A percentile compares a stretch with the other conserved stretches of the same genome.
Conservation (phyloP, 1,284 basidiomycete species). For the Ustilago vetiveriae region DNA sequence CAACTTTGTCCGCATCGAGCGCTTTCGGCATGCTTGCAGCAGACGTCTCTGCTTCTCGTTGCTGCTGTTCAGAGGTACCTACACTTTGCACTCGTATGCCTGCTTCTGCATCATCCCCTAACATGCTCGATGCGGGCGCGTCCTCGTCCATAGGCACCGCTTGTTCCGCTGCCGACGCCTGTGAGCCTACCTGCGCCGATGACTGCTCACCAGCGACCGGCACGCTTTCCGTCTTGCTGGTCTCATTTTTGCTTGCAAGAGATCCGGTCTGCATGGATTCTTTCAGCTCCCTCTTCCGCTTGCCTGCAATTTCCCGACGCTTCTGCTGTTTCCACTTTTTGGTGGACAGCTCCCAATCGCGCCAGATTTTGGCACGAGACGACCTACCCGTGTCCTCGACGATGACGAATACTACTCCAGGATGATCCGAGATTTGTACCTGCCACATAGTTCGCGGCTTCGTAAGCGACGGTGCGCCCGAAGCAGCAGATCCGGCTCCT, state of each 20-base stretch:
- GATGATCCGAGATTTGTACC: conserved; percentile 40
- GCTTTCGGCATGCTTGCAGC: too few species aligned
- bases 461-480: conserved; percentile 36
- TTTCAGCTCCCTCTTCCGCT: conserved; percentile 4
- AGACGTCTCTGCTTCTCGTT: not conserved
- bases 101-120: not conserved
- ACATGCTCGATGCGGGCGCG: conserved; percentile 1
- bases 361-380: conserved; percentile 42
- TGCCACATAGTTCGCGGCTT: conserved; percentile 54
- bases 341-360: conserved; percentile 38
- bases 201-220: too few species aligned
- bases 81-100: too few species aligned
- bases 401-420: conserved; percentile 48
- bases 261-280: too few species aligned
- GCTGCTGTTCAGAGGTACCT: not conserved
- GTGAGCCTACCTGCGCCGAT: not conserved
- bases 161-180: not conserved
- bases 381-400: conserved; percentile 48
- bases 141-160: conserved; percentile 36
- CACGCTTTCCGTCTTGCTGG: too few species aligned
- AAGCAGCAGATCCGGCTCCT: conserved; percentile 21
- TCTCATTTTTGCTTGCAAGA: too few species aligned
- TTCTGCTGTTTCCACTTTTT: conserved; percentile 42
- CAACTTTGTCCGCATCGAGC: too few species aligned
- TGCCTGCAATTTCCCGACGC: conserved; percentile 21